Percentiles rank a stretch among this genome's conserved stretches.
Conservation (phyloP, 805 yeast species). For the Barnettozyma sp. region DNA sequence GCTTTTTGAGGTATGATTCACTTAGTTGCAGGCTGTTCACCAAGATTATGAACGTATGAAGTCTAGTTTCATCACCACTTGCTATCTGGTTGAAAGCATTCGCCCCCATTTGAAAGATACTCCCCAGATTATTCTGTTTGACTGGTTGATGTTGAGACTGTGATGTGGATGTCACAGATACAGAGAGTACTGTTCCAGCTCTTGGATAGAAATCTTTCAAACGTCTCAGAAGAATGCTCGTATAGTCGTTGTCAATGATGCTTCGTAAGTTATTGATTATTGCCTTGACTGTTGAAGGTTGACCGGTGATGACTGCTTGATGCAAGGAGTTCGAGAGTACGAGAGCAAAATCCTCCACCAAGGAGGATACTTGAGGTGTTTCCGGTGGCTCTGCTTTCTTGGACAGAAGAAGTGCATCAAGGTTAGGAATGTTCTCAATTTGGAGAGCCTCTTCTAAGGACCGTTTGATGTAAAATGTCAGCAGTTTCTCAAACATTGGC, state of each 20-base stretch:
- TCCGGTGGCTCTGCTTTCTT: constrained; percentile 34
- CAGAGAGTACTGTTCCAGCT: constrained; percentile 26
- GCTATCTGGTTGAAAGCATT: constrained; percentile 34
- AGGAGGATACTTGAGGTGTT: constrained; percentile 68
- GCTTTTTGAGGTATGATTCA: constrained; percentile 45
- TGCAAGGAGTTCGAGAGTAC: constrained; percentile 62
- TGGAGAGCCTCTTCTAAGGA: constrained; percentile 77
- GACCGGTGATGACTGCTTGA: constrained; percentile 68
- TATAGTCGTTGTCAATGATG: constrained; percentile 56
- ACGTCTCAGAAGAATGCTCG: constrained; percentile 47
- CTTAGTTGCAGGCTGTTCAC: constrained; percentile 69
- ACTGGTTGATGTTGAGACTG: constrained; percentile 16
- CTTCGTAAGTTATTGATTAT: constrained; percentile 50
- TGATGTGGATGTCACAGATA: constrained; percentile 9
- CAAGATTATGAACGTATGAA: constrained; percentile 56
- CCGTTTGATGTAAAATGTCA: constrained; percentile 61
- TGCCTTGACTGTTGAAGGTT: constrained; percentile 43
- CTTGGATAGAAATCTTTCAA: constrained; percentile 39
- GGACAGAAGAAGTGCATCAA: constrained; percentile 29
- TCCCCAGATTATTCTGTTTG: constrained; percentile 21
- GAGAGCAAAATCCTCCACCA: constrained; percentile 77
- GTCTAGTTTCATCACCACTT: constrained; percentile 38
- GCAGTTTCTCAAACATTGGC: constrained; percentile 58
- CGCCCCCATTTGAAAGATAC: constrained; percentile 38
- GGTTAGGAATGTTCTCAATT: constrained; percentile 70